These are phyloP conservation scores for Stachybotrys echinatus DNA, from an alignment of 2,329 filamentous ascomycete genomes.

Conservation along the genomic window DNA sequence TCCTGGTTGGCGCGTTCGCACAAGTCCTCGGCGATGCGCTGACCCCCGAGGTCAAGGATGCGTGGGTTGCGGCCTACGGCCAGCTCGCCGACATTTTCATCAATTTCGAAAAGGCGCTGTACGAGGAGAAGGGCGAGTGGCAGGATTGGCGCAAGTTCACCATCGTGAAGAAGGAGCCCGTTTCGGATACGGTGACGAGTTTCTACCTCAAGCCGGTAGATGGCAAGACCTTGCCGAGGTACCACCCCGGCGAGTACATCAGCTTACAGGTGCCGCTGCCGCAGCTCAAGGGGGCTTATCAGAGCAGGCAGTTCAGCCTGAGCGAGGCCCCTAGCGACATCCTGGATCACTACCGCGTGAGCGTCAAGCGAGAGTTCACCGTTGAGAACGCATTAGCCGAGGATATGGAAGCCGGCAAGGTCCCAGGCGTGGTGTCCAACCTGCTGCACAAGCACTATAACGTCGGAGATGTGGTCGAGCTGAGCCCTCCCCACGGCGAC, in stretches of 20 bases:
- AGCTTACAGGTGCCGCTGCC: slow-evolving; percentile 59
- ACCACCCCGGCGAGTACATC: slow-evolving; percentile 69
- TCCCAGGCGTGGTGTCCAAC: slow-evolving; percentile 48
- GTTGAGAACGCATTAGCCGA: slow-evolving; percentile 18
- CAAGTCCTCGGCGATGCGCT: slow-evolving; percentile 62
- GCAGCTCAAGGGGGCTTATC: slow-evolving; percentile 51
- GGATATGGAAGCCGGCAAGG: slow-evolving; percentile 25
- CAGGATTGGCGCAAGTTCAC: slow-evolving; percentile 44
- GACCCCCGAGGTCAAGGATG: slow-evolving; percentile 60
- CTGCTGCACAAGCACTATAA: slow-evolving; percentile 41
- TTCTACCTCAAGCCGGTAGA: slow-evolving; percentile 66
- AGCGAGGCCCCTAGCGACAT: slow-evolving; percentile 49
- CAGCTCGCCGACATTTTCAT: slow-evolving; percentile 70
- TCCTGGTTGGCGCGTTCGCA: slow-evolving; percentile 63
- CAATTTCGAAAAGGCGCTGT: slow-evolving; percentile 55
- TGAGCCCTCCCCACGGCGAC: slow-evolving; percentile 52
- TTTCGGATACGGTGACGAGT: slow-evolving; percentile 56
- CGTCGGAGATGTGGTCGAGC: slow-evolving; percentile 47
- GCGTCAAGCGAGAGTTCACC: slow-evolving; percentile 61
- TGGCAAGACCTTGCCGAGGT: slow-evolving; percentile 48
- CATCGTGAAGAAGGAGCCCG: slow-evolving; percentile 56
- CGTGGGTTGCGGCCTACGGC: slow-evolving; percentile 68
- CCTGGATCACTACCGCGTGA: slow-evolving; percentile 63
- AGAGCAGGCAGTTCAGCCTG: slow-evolving; percentile 72
- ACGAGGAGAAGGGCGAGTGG: slow-evolving; percentile 43